Conservation (phyloP, 1,139 yeast genomes). For the Candida tropicalis region DNA sequence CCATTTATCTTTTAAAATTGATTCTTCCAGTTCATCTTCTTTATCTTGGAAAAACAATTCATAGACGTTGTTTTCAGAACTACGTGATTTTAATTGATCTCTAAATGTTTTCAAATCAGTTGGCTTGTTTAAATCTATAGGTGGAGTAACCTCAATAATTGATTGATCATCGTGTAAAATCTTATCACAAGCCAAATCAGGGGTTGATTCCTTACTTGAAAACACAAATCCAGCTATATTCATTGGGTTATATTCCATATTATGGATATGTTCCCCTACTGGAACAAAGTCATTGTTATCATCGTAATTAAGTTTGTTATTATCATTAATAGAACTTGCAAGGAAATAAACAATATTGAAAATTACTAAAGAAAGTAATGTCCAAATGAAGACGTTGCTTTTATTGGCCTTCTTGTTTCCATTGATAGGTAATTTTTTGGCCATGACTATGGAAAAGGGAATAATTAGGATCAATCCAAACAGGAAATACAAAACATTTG, state of each 20-base stretch:
- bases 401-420: not conserved
- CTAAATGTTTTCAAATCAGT: constrained; percentile 13
- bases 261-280: not conserved
- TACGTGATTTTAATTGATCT: constrained; percentile 11
- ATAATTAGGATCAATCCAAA: not conserved
- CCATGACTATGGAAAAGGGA: not conserved
- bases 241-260: not conserved
- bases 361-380: not conserved
- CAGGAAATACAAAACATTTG: constrained; percentile 1
- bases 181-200: not conserved
- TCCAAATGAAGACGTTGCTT: not conserved
- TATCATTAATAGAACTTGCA: not conserved
- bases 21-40: constrained; percentile 15
- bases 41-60: constrained; percentile 16
- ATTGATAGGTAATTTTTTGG: not conserved
- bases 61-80: constrained; percentile 7
- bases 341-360: not conserved
- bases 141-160: constrained; percentile 8
- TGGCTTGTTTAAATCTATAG: constrained; percentile 12
- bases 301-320: not conserved
- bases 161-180: not conserved
- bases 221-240: not conserved
- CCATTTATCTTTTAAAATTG: constrained; percentile 27
- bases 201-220: not conserved
- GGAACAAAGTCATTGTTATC: not conserved